A percentile compares a stretch with the other conserved stretches of the same genome.
Evolutionary conservation across 2,329 filamentous ascomycete genomes (phyloP).

Genomic region (Chaetomium strumarium): DNA sequence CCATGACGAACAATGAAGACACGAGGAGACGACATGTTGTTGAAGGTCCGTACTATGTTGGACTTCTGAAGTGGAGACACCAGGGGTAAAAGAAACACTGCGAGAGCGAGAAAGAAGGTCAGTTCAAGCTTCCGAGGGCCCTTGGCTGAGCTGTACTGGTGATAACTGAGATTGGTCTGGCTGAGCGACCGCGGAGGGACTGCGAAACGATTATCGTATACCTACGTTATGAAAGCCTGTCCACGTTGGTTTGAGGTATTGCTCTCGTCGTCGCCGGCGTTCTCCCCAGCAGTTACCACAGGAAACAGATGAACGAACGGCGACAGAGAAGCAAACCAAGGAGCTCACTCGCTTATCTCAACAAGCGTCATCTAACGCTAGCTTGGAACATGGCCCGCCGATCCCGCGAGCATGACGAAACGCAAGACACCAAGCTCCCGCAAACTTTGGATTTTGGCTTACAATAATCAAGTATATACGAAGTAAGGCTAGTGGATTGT

Average conservation of each 20-base stretch:
- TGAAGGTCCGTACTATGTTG: background rate
- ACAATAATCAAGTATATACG: too few relatives aligned
- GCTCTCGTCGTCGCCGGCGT: too few relatives aligned
- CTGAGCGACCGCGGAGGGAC: background rate
- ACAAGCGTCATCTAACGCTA: background rate
- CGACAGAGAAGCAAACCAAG: too few relatives aligned
- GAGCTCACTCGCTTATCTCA: background rate
- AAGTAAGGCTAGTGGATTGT: too few relatives aligned
- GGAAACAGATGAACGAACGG: too few relatives aligned
- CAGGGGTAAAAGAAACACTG: background rate
- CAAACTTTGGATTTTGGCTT: too few relatives aligned
- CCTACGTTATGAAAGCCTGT: too few relatives aligned
- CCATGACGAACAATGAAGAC: conserved; percentile 84
- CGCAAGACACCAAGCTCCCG: background rate
- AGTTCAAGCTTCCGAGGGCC: background rate
- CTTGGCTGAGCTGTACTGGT: background rate
- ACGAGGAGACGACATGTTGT: conserved; percentile 52
- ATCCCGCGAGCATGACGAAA: background rate
- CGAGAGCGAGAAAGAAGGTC: background rate
- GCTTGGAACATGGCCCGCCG: background rate
- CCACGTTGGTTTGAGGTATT: too few relatives aligned
- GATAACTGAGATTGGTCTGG: background rate
- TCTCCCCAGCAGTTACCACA: too few relatives aligned
- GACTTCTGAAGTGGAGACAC: background rate
- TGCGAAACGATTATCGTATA: too few relatives aligned